Conservation (phyloP, 306 rosid genomes). For the Dalbergia oliveri region DNA sequence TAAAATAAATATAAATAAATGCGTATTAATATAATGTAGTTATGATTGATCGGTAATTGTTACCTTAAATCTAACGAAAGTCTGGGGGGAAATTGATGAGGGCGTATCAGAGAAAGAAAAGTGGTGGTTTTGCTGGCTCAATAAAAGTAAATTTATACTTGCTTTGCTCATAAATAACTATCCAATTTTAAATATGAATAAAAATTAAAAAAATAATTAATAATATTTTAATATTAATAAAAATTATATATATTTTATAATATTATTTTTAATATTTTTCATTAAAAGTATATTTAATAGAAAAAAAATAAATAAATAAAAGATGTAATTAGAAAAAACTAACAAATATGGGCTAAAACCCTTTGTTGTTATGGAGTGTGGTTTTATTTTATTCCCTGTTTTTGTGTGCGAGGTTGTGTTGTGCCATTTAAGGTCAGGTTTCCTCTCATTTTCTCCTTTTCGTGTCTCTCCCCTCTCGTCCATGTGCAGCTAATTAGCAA, state of each 20-base stretch:
- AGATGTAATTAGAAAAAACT: too few relatives aligned
- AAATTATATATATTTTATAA: too few relatives aligned
- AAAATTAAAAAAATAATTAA: too few relatives aligned
- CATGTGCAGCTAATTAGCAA: constrained; percentile 22
- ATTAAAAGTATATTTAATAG: too few relatives aligned
- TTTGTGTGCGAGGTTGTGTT: constrained; percentile 11
- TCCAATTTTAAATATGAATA: too few relatives aligned
- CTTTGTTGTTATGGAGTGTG: neutral
- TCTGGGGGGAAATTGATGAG: neutral
- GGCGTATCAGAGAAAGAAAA: neutral
- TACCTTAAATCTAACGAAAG: constrained; percentile 27
- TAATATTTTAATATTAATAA: too few relatives aligned
- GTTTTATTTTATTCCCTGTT: neutral
- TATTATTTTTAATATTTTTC: too few relatives aligned
- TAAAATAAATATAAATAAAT: neutral
- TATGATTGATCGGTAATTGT: neutral
- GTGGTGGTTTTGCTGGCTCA: constrained; percentile 6
- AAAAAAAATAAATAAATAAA: too few relatives aligned
- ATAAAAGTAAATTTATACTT: too few relatives aligned
- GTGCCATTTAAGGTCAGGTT: constrained; percentile 25
- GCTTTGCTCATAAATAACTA: too few relatives aligned
- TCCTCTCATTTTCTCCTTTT: constrained; percentile 9
- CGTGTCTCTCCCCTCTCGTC: neutral
- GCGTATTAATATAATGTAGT: neutral
- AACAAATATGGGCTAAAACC: too few relatives aligned